Evolutionary conservation across 352 stramenopile species (phyloP).

Genomic region (Pythium sp.): DNA sequence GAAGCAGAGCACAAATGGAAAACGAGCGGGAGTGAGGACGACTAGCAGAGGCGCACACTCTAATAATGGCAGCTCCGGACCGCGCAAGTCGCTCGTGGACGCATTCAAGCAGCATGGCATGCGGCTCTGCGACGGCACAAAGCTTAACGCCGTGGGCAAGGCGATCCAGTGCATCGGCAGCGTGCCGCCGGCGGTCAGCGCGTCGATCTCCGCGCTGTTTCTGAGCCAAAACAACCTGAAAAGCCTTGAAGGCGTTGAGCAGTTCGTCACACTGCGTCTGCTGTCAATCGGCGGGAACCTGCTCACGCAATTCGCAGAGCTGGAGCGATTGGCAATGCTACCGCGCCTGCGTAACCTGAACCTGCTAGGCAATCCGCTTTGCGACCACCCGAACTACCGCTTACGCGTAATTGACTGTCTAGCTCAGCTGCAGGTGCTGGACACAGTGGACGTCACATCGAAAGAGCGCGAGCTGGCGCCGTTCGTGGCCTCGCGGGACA

Average conservation of each 20-base stretch:
- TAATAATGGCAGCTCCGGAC: too few species aligned
- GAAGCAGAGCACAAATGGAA: background rate
- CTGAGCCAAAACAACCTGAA: slow-evolving; percentile 79
- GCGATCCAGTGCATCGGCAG: slow-evolving; percentile 44
- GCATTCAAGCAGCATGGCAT: slow-evolving; percentile 70
- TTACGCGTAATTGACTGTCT: slow-evolving; percentile 53
- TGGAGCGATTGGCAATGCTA: slow-evolving; percentile 37
- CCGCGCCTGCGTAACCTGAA: slow-evolving; percentile 60
- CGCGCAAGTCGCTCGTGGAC: slow-evolving; percentile 52
- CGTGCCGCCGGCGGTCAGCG: slow-evolving; percentile 41
- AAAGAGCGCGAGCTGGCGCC: slow-evolving; percentile 52
- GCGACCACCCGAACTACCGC: slow-evolving; percentile 70
- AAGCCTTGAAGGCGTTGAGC: slow-evolving; percentile 46
- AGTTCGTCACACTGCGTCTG: slow-evolving; percentile 57
- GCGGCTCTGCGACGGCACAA: slow-evolving; percentile 65
- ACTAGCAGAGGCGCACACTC: background rate
- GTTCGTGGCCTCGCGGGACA: slow-evolving; percentile 54
- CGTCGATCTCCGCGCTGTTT: slow-evolving; percentile 59
- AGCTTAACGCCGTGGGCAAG: slow-evolving; percentile 73
- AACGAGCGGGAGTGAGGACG: background rate
- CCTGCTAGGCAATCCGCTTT: slow-evolving; percentile 71
- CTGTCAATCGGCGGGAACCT: slow-evolving; percentile 67
- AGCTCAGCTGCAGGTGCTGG: slow-evolving; percentile 46
- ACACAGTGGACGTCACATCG: slow-evolving; percentile 53
- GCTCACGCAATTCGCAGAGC: slow-evolving; percentile 38